Evolutionary conservation across 345 rosid genomes (phyloP).

Genomic region (Lepidium africanum): DNA sequence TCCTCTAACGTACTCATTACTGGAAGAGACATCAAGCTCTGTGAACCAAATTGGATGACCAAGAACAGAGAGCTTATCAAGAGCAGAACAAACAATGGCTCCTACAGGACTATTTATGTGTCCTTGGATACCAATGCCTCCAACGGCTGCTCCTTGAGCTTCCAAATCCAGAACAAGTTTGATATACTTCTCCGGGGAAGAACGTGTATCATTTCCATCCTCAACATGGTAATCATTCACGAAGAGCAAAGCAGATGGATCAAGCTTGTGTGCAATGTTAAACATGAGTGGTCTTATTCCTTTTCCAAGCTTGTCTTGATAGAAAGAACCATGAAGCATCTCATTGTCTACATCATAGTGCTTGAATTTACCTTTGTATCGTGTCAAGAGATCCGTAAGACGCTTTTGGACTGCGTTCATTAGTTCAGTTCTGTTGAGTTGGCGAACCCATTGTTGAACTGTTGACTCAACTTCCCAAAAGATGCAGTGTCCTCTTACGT

Average conservation of each 20-base stretch:
- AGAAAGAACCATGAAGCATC: slow-evolving; percentile 71
- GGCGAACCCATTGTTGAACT: slow-evolving; percentile 41
- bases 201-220: slow-evolving; percentile 62
- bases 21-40: slow-evolving; percentile 51
- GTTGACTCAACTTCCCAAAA: slow-evolving; percentile 48
- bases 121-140: slow-evolving; percentile 51
- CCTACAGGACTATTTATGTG: slow-evolving; percentile 49
- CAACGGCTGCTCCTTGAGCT: slow-evolving; percentile 52
- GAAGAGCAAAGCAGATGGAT: slow-evolving; percentile 60
- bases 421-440: slow-evolving; percentile 30
- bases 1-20: slow-evolving; percentile 60
- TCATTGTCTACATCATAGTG: slow-evolving; percentile 67
- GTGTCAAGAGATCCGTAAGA: slow-evolving; percentile 31
- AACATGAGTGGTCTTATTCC: slow-evolving; percentile 61
- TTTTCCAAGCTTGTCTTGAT: slow-evolving; percentile 57
- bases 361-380: slow-evolving; percentile 67
- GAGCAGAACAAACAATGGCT: slow-evolving; percentile 40
- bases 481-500: slow-evolving; percentile 47
- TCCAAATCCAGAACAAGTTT: slow-evolving; percentile 56
- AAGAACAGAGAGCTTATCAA: slow-evolving; percentile 47
- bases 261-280: slow-evolving; percentile 60
- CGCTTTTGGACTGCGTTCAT: slow-evolving; percentile 38
- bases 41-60: slow-evolving; percentile 55
- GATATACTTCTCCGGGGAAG: slow-evolving; percentile 66
- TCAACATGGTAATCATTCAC: slow-evolving; percentile 89